Evolutionary conservation across 148 eudicot species (phyloP).

Genomic region (Drosera capensis): DNA sequence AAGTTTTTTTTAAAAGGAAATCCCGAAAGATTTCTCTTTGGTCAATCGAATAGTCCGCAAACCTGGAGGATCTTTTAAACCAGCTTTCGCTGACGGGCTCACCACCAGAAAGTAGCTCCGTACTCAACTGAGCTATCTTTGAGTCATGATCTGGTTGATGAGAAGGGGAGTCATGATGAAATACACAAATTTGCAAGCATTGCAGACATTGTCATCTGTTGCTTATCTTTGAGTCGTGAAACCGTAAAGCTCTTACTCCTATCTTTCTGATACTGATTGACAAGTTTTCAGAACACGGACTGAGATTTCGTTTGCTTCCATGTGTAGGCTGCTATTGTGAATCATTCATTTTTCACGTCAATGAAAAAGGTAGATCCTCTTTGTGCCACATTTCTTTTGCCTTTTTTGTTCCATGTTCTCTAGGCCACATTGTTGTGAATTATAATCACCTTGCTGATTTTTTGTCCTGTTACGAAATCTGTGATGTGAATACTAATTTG

Average conservation of each 20-base stretch:
- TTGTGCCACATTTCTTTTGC: neutral
- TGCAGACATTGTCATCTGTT: slow-evolving; percentile 81
- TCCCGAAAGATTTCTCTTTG: too few species aligned
- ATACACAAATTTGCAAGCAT: slow-evolving; percentile 56
- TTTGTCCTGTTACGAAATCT: neutral
- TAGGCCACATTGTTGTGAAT: neutral
- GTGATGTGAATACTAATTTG: neutral
- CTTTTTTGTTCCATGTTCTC: neutral
- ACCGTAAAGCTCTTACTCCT: slow-evolving; percentile 33
- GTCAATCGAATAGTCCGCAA: too few species aligned
- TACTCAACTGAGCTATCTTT: too few species aligned
- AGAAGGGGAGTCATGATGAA: slow-evolving; percentile 70
- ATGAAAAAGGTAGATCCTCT: slow-evolving; percentile 70
- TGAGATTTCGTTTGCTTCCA: slow-evolving; percentile 8
- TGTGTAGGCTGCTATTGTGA: slow-evolving; percentile 63
- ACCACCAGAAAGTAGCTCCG: too few species aligned
- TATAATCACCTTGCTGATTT: neutral
- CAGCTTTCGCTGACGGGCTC: too few species aligned
- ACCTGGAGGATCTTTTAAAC: too few species aligned
- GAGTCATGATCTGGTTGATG: slow-evolving; percentile 55
- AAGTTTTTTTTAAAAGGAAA: too few species aligned
- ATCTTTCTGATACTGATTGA: neutral
- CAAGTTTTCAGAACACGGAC: neutral
- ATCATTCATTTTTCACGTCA: slow-evolving; percentile 52
- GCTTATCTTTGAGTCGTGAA: slow-evolving; percentile 66